These are phyloP conservation scores for Cenococcum geophilum DNA, from an alignment of 495 filamentous ascomycete genomes.

Conservation along the genomic window DNA sequence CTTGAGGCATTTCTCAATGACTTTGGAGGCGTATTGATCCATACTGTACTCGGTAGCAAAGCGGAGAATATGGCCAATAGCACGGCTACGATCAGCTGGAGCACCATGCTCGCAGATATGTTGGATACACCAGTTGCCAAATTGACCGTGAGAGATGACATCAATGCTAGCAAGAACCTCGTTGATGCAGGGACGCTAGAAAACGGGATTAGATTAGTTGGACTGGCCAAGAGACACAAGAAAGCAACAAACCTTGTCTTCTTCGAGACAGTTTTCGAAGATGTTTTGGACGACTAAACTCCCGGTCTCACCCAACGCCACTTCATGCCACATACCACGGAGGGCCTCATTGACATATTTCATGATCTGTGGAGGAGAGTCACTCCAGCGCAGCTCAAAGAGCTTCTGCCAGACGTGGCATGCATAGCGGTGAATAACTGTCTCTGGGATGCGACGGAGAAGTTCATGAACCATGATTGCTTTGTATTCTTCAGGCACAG, in stretches of 20 bases:
- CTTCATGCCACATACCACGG: conserved; percentile 97
- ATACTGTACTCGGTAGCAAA: conserved; percentile 95
- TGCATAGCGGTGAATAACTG: conserved; percentile 95
- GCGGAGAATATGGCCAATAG: conserved; percentile 88
- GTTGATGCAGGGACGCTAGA: conserved; percentile 87
- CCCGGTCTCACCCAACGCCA: conserved; percentile 92
- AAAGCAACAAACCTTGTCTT: conserved; percentile 73
- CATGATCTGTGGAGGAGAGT: conserved; percentile 96
- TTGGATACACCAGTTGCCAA: conserved; percentile 99
- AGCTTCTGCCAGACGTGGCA: conserved; percentile 99
- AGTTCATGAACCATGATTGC: conserved; percentile 97
- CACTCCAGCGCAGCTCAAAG: conserved; percentile 94
- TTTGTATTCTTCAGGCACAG: conserved; percentile 95
- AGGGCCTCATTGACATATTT: conserved; percentile 94
- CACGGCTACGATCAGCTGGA: conserved; percentile 82
- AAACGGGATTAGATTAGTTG: not conserved
- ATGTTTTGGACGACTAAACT: conserved; percentile 98
- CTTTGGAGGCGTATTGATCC: conserved; percentile 98
- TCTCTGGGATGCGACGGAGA: conserved; percentile 91
- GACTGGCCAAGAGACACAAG: not conserved
- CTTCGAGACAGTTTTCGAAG: conserved; percentile 97
- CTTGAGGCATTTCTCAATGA: conserved; percentile 98
- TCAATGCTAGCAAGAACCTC: conserved; percentile 92
- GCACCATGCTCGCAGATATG: conserved; percentile 97
- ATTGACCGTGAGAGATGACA: conserved; percentile 94